Conservation (phyloP, 495 filamentous ascomycete species). For the Podospora appendiculata region DNA sequence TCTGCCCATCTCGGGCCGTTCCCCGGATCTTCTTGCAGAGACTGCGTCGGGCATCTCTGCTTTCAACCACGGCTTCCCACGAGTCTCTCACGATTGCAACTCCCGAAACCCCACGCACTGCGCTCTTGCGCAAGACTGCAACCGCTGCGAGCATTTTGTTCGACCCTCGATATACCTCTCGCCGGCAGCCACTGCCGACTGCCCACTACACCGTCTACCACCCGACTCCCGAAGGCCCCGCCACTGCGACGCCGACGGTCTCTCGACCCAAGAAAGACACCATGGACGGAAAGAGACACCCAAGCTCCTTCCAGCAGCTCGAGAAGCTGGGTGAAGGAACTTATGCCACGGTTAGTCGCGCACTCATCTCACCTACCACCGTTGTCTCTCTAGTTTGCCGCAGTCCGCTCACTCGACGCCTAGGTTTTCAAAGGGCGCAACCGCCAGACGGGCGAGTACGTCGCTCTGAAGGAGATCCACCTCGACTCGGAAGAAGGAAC, state of each 20-base stretch:
- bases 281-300: constrained; percentile 87
- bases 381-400: not conserved
- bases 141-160: constrained; percentile 39
- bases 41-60: constrained; percentile 20
- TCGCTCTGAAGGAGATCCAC: constrained; percentile 98
- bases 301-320: constrained; percentile 96
- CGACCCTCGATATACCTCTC: constrained; percentile 24
- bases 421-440: constrained; percentile 98
- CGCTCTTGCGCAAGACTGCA: constrained; percentile 11
- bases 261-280: constrained; percentile 7
- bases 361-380: not conserved
- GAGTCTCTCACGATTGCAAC: constrained; percentile 10
- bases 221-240: constrained; percentile 3
- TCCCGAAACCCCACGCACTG: constrained; percentile 1
- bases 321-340: constrained; percentile 98
- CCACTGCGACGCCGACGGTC: not conserved
- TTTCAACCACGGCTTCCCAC: constrained; percentile 23
- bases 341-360: constrained; percentile 80
- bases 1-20: constrained; percentile 1
- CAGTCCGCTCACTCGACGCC: not conserved
- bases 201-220: constrained; percentile 9
- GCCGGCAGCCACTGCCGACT: constrained; percentile 16
- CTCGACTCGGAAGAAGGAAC: constrained; percentile 98
- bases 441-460: constrained; percentile 89
- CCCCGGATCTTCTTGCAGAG: constrained; percentile 10